Base-by-base conservation (phyloP, 345 rosid genomes). In the Corchorus capsularis region DNA sequence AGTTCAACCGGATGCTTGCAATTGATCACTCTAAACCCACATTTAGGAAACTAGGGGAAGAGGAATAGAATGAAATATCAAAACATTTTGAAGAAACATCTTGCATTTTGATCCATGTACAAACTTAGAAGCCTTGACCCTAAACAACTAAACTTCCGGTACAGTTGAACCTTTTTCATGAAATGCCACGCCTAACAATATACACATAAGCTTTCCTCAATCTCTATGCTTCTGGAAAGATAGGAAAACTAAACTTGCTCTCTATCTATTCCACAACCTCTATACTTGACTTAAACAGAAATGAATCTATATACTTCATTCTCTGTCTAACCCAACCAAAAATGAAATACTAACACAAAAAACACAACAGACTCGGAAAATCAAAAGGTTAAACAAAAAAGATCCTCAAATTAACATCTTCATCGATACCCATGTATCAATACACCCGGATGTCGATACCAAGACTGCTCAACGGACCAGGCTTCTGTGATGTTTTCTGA, bases 391-490 rank as follows among this genome's bases (percentile, higher is more conserved):
- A 1, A 27, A 74, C 3, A 17, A 13, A 52, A 49, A 27, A 43
- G 17, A 68, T 4, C 57, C 77, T 81, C 79, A 3, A 19, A 53
- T 53, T 35, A 53, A 53, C 74, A 35, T 17, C 61, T 52, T 53
- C 35, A n/a, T 53, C 34, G 59, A 70, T 53, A 70, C 59, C 32
- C 2, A 54, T 27, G 54, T 47, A 11, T 70, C 62, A 86, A 66
- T 72, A 59, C 62, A 82, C 89, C 60, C 37, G 78, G 60, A 83
- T 78, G 69, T 76, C 83, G 27, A 82, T 80, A 69, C 74, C 37
- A 52, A 74, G 55, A 70, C 81, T 74, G 27, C 75, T 77, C 78
- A 82, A 53, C 13, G 68, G 79, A 72, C 63, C 77, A 57, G 53
- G 57, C 78, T 83, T 81, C 20, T 43, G 46, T 5, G 87, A 69